A percentile compares a stretch with the other conserved stretches of the same genome.
Conservation (phyloP, 306 rosid species). For the Quercus dentata region DNA sequence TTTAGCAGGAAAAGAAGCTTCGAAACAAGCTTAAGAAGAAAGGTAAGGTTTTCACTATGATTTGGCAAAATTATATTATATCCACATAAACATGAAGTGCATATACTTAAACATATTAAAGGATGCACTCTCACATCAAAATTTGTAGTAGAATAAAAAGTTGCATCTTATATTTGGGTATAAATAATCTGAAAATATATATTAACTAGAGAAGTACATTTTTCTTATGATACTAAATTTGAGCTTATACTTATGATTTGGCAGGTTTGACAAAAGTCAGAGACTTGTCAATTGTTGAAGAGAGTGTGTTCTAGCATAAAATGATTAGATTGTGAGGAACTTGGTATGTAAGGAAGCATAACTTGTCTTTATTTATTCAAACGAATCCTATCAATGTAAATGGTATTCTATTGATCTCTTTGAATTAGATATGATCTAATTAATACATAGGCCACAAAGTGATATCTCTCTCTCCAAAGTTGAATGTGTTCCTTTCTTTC, state of each 20-base stretch:
- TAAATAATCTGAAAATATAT: constrained; percentile 11
- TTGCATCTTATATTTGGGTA: background rate
- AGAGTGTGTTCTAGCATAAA: constrained; percentile 33
- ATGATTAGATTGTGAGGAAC: constrained; percentile 7
- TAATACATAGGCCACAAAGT: background rate
- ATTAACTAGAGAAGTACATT: constrained; percentile 1
- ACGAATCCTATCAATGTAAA: background rate
- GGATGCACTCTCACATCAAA: background rate
- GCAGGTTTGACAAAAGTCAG: constrained; percentile 29
- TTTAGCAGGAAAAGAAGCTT: constrained; percentile 97
- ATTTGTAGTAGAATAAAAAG: background rate
- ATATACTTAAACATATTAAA: background rate
- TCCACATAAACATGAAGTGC: background rate
- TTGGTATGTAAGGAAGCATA: constrained; percentile 6
- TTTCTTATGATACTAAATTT: constrained; percentile 7
- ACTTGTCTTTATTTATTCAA: background rate
- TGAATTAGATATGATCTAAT: background rate
- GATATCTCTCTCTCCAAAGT: background rate
- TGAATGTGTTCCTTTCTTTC: background rate
- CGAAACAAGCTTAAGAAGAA: constrained; percentile 86
- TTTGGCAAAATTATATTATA: background rate
- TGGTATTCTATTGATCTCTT: background rate
- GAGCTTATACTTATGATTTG: constrained; percentile 10
- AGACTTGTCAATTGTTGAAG: constrained; percentile 31
- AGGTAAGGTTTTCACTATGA: constrained; percentile 36